Evolutionary conservation across 2,329 filamentous ascomycete genomes (phyloP).

Genomic region (Cercospora nicotianae): DNA sequence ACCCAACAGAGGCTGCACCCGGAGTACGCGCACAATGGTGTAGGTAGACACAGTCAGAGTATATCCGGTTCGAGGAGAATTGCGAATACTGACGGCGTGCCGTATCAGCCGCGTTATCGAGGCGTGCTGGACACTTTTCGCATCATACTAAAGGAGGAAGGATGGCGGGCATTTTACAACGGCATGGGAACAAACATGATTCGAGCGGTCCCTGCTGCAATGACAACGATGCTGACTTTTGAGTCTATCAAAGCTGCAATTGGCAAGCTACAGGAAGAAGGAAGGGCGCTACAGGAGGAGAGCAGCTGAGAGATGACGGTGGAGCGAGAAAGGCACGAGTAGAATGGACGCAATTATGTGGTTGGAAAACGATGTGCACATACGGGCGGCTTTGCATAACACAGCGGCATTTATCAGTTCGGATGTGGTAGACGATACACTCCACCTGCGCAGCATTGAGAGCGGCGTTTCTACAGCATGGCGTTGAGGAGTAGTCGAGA

Average conservation of each 20-base stretch:
- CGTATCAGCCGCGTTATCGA: conserved; percentile 60
- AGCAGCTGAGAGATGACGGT: conserved; percentile 1
- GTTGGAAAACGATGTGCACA: conserved; percentile 11
- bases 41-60: conserved; percentile 41
- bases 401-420: conserved; percentile 10
- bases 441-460: conserved; percentile 15
- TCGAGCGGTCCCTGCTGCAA: conserved; percentile 88
- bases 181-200: conserved; percentile 98
- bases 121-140: conserved; percentile 80
- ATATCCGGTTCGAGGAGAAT: conserved; percentile 39
- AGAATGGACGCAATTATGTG: background rate
- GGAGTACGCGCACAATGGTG: conserved; percentile 50
- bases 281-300: conserved; percentile 34
- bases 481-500: conserved; percentile 14
- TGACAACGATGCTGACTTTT: conserved; percentile 96
- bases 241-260: conserved; percentile 68
- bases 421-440: conserved; percentile 18
- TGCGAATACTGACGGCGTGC: conserved; percentile 56
- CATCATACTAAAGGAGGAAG: conserved; percentile 85
- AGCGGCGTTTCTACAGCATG: conserved; percentile 17
- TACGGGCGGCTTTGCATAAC: conserved; percentile 16
- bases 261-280: conserved; percentile 56
- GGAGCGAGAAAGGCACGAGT: background rate
- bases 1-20: conserved; percentile 74
- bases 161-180: conserved; percentile 94